A percentile compares a stretch with the other conserved stretches of the same genome.
Conservation (phyloP, 177 flowering plant species). For the Vitis hybrid region DNA sequence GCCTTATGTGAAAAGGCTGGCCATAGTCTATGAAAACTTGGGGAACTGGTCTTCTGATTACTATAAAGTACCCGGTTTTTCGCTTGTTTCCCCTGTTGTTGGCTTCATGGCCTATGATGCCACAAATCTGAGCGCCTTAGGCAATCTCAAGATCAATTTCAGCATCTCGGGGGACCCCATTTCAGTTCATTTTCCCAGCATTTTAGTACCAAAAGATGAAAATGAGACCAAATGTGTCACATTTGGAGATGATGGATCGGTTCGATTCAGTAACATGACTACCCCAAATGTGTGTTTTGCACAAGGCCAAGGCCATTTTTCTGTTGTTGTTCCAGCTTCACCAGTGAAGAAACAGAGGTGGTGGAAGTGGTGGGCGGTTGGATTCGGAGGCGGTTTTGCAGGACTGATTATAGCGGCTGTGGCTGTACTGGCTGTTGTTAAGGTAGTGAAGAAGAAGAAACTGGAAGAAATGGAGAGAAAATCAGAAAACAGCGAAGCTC, state of each 20-base stretch:
- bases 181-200: constrained; percentile 25
- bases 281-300: constrained; percentile 27
- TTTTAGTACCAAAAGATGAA: constrained; percentile 1
- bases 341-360: constrained; percentile 10
- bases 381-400: constrained; percentile 34
- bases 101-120: constrained; percentile 52
- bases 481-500: constrained; percentile 43
- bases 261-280: constrained; percentile 36
- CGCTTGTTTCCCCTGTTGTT: constrained; percentile 53
- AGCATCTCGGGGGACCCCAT: constrained; percentile 25
- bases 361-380: constrained; percentile 46
- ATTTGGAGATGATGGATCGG: constrained; percentile 30
- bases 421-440: constrained; percentile 17
- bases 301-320: constrained; percentile 41
- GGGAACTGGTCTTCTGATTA: constrained; percentile 53
- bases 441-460: constrained; percentile 25
- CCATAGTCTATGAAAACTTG: constrained; percentile 44
- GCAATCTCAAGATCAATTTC: constrained; percentile 23
- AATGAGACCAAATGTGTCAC: constrained; percentile 29
- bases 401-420: constrained; percentile 31
- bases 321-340: constrained; percentile 28
- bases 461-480: constrained; percentile 47
- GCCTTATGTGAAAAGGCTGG: constrained; percentile 46
- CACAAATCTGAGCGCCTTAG: constrained; percentile 17
- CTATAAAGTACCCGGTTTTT: constrained; percentile 42